Evolutionary conservation across 352 stramenopile genomes (phyloP).

Genomic region (Discostella stelligera): DNA sequence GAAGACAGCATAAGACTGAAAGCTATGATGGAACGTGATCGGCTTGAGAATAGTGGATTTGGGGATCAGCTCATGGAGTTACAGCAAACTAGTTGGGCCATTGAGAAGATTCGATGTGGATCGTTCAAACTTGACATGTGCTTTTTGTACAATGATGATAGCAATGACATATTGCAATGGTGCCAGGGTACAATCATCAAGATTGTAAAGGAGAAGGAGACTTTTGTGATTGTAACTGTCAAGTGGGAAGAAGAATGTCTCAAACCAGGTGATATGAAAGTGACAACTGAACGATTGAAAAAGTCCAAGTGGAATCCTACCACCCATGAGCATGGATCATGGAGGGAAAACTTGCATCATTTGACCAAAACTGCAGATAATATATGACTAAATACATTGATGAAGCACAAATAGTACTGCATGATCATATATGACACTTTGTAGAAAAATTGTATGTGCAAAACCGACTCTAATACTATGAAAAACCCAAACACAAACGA

Average conservation of each 20-base stretch:
- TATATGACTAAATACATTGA: slow-evolving; percentile 1
- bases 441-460: background rate
- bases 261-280: slow-evolving; percentile 9
- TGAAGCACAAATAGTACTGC: background rate
- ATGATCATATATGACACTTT: slow-evolving; percentile 4
- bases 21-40: slow-evolving; percentile 14
- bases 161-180: slow-evolving; percentile 11
- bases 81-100: slow-evolving; percentile 11
- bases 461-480: background rate
- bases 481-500: slow-evolving; percentile 8
- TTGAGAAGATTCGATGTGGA: background rate
- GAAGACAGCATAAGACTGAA: slow-evolving; percentile 1
- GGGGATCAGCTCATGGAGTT: slow-evolving; percentile 11
- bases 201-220: slow-evolving; percentile 28
- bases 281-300: slow-evolving; percentile 15
- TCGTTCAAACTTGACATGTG: slow-evolving; percentile 36
- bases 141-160: slow-evolving; percentile 19
- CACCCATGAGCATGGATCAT: slow-evolving; percentile 1
- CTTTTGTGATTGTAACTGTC: slow-evolving; percentile 20
- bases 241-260: slow-evolving; percentile 30
- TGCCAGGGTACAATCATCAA: slow-evolving; percentile 19
- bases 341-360: slow-evolving; percentile 18
- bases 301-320: slow-evolving; percentile 19
- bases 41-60: slow-evolving; percentile 8
- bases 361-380: slow-evolving; percentile 5